A percentile compares a stretch with the other conserved stretches of the same genome.
Conservation (phyloP, 495 filamentous ascomycete species). For the Talaromyces liani region DNA sequence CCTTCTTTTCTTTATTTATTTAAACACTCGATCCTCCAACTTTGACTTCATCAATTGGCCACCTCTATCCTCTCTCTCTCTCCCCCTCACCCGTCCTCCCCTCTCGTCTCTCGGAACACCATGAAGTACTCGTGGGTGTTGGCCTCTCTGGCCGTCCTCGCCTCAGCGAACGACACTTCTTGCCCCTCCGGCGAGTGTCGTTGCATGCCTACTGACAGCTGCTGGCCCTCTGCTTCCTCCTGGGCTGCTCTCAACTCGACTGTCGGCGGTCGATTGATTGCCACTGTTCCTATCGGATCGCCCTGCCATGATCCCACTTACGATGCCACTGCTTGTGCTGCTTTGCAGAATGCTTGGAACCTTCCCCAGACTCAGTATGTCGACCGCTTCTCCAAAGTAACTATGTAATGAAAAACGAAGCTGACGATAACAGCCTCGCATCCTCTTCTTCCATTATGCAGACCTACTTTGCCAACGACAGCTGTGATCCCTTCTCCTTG, state of each 20-base stretch:
- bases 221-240: constrained; percentile 35
- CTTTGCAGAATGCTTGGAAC: constrained; percentile 21
- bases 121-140: constrained; percentile 2
- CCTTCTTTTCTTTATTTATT: not conserved
- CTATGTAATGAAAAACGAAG: not conserved
- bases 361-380: constrained; percentile 26
- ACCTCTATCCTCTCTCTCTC: not conserved
- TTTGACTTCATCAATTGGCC: not conserved
- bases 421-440: constrained; percentile 17
- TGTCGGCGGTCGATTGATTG: constrained; percentile 34
- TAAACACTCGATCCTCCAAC: not conserved
- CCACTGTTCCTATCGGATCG: constrained; percentile 33
- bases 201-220: constrained; percentile 29
- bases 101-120: not conserved
- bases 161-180: not conserved
- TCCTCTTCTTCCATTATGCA: constrained; percentile 37
- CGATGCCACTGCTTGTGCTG: constrained; percentile 20
- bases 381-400: not conserved
- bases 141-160: not conserved
- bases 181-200: constrained; percentile 9
- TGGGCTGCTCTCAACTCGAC: constrained; percentile 39
- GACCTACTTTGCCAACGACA: constrained; percentile 33
- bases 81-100: not conserved
- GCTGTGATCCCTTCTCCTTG: constrained; percentile 51
- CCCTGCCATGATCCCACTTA: constrained; percentile 40